Percentiles rank a stretch among this genome's conserved stretches.
These are phyloP conservation scores for Oidiodendron maius DNA, from an alignment of 495 filamentous ascomycete species.

Conservation along the genomic window DNA sequence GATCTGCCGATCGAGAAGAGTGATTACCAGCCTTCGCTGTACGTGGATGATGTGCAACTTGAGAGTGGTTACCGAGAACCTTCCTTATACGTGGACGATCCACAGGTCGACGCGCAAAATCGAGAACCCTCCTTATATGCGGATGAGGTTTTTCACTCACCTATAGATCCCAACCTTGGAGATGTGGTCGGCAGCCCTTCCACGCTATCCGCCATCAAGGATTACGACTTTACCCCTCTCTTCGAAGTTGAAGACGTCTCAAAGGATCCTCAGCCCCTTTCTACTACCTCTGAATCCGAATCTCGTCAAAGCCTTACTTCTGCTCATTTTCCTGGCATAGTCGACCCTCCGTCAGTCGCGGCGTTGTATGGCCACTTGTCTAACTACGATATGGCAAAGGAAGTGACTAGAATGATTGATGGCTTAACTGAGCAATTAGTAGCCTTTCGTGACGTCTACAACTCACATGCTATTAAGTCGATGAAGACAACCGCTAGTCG, in stretches of 20 bases:
- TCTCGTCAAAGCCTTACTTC: slow-evolving; percentile 2
- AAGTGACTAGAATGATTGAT: background rate
- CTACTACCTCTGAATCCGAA: background rate
- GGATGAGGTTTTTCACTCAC: too few relatives aligned
- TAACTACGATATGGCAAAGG: background rate
- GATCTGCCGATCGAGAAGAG: too few relatives aligned
- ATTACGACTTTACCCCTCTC: slow-evolving; percentile 1
- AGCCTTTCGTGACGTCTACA: slow-evolving; percentile 7
- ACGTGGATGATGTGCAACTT: too few relatives aligned
- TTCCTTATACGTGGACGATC: too few relatives aligned
- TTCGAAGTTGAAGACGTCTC: slow-evolving; percentile 10
- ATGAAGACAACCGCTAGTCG: too few relatives aligned
- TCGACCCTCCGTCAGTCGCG: background rate
- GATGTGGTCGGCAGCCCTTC: background rate
- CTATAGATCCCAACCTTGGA: slow-evolving; percentile 13
- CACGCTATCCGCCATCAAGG: slow-evolving; percentile 1
- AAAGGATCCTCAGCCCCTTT: background rate
- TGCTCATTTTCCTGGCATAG: slow-evolving; percentile 4
- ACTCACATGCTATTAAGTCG: background rate
- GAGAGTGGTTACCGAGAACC: too few relatives aligned
- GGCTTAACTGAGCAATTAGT: slow-evolving; percentile 5
- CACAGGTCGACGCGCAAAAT: too few relatives aligned
- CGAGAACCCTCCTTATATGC: too few relatives aligned
- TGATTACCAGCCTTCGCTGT: too few relatives aligned
- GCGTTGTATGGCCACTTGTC: background rate